Percentiles rank a stretch among this genome's conserved stretches.
Conservation (phyloP, 2,329 filamentous ascomycete genomes). For the Calonectria crousiana region DNA sequence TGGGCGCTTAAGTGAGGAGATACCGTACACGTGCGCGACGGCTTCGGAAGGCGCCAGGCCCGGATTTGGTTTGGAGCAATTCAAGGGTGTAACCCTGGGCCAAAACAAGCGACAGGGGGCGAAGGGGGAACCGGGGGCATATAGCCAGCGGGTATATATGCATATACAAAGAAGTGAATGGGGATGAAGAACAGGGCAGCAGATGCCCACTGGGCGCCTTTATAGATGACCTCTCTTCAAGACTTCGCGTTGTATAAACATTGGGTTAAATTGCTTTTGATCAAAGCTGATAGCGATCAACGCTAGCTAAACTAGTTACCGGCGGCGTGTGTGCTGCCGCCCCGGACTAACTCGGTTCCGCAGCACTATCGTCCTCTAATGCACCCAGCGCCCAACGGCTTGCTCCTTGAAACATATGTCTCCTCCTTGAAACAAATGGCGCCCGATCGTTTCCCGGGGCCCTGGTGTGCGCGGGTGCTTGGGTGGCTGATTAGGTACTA, state of each 20-base stretch:
- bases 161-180: not conserved
- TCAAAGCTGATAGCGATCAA: not conserved
- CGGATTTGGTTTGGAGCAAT: not conserved
- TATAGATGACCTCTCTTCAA: not conserved
- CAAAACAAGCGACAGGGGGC: not conserved
- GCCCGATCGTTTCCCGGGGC: not conserved
- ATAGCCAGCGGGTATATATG: no score
- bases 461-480: not conserved
- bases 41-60: not conserved
- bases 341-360: constrained; percentile 6
- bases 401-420: not conserved
- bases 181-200: not conserved
- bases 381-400: not conserved
- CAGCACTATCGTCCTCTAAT: not conserved
- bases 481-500: not conserved
- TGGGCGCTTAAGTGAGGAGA: constrained; percentile 1
- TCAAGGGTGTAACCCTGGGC: not conserved
- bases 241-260: not conserved
- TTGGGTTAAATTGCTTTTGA: not conserved
- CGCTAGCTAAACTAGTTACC: constrained; percentile 1
- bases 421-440: constrained; percentile 6
- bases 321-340: not conserved
- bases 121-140: not conserved
- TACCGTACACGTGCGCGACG: not conserved
- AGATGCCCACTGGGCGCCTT: not conserved